Evolutionary conservation across 2,329 filamentous ascomycete species (phyloP).

Genomic region (Botryosphaeria dothidea): DNA sequence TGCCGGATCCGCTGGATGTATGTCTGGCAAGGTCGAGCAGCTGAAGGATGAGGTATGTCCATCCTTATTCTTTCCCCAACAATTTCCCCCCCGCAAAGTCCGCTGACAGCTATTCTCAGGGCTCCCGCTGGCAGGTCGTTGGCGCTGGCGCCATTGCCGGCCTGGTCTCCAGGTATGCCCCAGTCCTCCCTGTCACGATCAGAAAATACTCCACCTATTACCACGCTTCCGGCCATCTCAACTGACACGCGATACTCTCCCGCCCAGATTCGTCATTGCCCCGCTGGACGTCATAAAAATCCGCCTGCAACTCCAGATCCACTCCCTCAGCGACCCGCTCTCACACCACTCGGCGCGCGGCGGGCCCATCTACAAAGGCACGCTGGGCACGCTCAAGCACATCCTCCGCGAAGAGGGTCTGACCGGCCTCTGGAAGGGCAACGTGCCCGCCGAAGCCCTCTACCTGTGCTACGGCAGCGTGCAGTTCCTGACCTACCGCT

Average conservation of each 20-base stretch:
- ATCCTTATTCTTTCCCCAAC: conserved; percentile 2
- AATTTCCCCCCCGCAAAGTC: neutral
- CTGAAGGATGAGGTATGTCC: conserved; percentile 67
- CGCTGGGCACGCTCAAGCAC: conserved; percentile 70
- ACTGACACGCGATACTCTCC: neutral
- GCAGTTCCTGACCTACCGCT: conserved; percentile 88
- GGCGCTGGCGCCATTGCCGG: conserved; percentile 72
- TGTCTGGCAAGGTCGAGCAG: conserved; percentile 63
- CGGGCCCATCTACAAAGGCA: conserved; percentile 68
- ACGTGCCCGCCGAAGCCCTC: conserved; percentile 90
- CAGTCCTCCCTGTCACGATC: neutral
- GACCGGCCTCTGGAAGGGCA: conserved; percentile 92
- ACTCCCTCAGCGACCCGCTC: conserved; percentile 76
- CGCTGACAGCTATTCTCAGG: conserved; percentile 45
- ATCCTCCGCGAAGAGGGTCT: conserved; percentile 83
- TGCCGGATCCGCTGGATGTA: conserved; percentile 48
- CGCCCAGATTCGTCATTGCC: conserved; percentile 83
- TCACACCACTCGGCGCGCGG: conserved; percentile 48
- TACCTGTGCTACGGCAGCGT: conserved; percentile 88
- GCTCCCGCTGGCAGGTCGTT: conserved; percentile 66
- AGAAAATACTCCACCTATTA: neutral
- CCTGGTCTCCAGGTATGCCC: conserved; percentile 75
- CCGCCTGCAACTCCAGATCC: conserved; percentile 87
- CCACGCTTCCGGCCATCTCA: conserved; percentile 10
- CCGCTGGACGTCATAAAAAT: conserved; percentile 98